Percentiles rank a stretch among this genome's conserved stretches.
These are phyloP conservation scores for Rostrohypoxylon terebratum DNA, from an alignment of 495 filamentous ascomycete species.

Conservation along the genomic window DNA sequence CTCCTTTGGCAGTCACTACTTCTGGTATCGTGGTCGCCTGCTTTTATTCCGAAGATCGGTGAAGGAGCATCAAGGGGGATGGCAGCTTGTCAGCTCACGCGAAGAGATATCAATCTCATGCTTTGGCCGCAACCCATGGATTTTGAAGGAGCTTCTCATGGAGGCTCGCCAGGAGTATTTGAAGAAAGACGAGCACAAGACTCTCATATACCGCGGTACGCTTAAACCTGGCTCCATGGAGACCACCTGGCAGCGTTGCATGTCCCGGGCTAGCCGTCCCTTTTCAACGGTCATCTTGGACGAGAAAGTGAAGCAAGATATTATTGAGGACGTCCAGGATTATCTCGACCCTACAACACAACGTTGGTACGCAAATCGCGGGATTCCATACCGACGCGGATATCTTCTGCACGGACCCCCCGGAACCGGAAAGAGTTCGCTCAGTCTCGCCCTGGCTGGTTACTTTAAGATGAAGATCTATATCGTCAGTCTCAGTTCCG, in stretches of 20 bases:
- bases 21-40: conserved; percentile 69
- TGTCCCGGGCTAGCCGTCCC: conserved; percentile 74
- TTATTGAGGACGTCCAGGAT: conserved; percentile 87
- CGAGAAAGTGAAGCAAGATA: conserved; percentile 74
- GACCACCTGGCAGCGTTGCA: conserved; percentile 64
- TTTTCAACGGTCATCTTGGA: conserved; percentile 90
- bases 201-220: conserved; percentile 72
- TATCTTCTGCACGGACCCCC: conserved; percentile 93
- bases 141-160: conserved; percentile 73
- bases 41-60: conserved; percentile 66
- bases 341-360: conserved; percentile 83
- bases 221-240: conserved; percentile 51
- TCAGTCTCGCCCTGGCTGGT: conserved; percentile 74
- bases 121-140: conserved; percentile 72
- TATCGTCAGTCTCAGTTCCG: conserved; percentile 72
- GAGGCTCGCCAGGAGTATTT: conserved; percentile 71
- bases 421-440: conserved; percentile 76
- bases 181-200: conserved; percentile 70
- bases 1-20: conserved; percentile 71
- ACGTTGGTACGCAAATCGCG: conserved; percentile 81
- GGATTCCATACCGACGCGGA: conserved; percentile 83
- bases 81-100: conserved; percentile 53
- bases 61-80: conserved; percentile 48
- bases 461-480: conserved; percentile 78
- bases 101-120: conserved; percentile 74